Evolutionary conservation across 2,329 filamentous ascomycete genomes (phyloP).

Genomic region (Shiraia bambusicola): DNA sequence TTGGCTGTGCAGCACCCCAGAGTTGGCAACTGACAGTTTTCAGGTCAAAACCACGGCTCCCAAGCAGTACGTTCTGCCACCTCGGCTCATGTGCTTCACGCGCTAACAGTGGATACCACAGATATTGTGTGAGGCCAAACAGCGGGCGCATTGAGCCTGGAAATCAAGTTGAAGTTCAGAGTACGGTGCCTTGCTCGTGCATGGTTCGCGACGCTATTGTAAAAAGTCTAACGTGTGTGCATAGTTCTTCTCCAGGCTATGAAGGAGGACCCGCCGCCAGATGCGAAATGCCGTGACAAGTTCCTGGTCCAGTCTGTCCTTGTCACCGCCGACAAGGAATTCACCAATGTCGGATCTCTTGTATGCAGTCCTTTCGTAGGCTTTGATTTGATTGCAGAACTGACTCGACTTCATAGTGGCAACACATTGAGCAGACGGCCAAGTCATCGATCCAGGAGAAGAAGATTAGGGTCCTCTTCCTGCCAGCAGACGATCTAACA

Average conservation of each 20-base stretch:
- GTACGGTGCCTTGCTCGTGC: conserved; percentile 53
- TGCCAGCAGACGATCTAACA: conserved; percentile 59
- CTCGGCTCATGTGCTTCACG: conserved; percentile 16
- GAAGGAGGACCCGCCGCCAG: conserved; percentile 86
- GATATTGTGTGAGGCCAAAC: conserved; percentile 97
- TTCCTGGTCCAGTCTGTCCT: conserved; percentile 92
- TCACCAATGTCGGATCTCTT: conserved; percentile 75
- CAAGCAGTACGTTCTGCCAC: conserved; percentile 75
- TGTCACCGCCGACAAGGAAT: conserved; percentile 81
- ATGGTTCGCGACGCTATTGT: conserved; percentile 11
- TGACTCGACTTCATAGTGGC: conserved; percentile 62
- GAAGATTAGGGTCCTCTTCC: conserved; percentile 91
- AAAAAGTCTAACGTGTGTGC: conserved; percentile 32
- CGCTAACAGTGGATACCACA: conserved; percentile 46
- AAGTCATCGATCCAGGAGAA: conserved; percentile 83
- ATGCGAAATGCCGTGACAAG: conserved; percentile 94
- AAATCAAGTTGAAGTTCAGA: conserved; percentile 86
- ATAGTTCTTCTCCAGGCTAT: conserved; percentile 93
- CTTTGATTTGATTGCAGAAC: background rate
- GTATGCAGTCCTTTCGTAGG: conserved; percentile 54
- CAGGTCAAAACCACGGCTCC: conserved; percentile 99
- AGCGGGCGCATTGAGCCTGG: conserved; percentile 93
- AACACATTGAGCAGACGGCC: conserved; percentile 68
- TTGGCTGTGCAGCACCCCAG: conserved; percentile 1
- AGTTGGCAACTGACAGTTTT: conserved; percentile 11